Evolutionary conservation across 2,329 filamentous ascomycete species (phyloP), one percentile per base, ranked within the genome.

Genomic region (Colletotrichum incanum): DNA sequence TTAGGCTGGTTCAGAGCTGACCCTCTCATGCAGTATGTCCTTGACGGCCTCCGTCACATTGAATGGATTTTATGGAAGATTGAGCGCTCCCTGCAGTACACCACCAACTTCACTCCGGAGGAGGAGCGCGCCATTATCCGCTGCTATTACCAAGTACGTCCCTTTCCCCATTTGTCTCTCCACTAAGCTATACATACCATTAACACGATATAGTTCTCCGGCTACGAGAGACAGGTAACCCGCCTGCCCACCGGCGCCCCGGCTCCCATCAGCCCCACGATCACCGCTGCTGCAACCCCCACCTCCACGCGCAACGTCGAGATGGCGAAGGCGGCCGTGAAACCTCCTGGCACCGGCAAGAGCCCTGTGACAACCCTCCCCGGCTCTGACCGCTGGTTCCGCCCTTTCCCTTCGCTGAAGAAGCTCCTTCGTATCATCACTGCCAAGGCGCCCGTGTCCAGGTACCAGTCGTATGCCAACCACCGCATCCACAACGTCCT

Each of bases 11-110:
- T 7, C 34, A 20, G n/a, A 41, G 47, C 31, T 50, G 3, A 63
- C n/a, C 6, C 2, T 9, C 1, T 11, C 34, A 39, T 3, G 37
- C 9, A 74, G 69, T 39, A 73, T 31, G 69, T 74, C 23, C 69
- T 74, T 7, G 60, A 73, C 26, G 69, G 69, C n/a, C 45, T 74
- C 23, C 69, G 72, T 28, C 26, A 65, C 45, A 72, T 74, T 3
- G 72, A 74, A 43, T 68, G 55, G 64, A 28, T 43, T 26, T 45
- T 74, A 28, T 55, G 34, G 45, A 54, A 49, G 5, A 45, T 73
- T n/a, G 37, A 23, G 8, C 54, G 50, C 23, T 18, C 37, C 54
- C 60, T 74, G 12, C 18, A 69, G 26, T 31, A 65, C 26, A 8
- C 52, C 41, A 59, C 67, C 54, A 23, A 5, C 34, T 74, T 59